Base-by-base conservation (phyloP, 2,329 filamentous ascomycete genomes). In the Neonectria coccinea region DNA sequence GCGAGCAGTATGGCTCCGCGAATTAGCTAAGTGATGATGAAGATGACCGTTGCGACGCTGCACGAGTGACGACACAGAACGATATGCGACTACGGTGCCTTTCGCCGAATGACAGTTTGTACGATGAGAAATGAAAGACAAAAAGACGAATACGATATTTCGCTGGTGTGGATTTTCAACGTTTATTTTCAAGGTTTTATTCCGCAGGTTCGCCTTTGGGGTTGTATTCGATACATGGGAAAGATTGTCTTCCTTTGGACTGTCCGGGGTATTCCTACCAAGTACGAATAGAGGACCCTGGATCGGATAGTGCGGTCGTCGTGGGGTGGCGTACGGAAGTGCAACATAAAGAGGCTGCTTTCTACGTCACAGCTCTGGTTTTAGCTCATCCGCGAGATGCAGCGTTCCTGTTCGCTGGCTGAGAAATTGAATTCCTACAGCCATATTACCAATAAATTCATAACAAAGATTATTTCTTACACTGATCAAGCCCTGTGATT, bases 11-110 rank as follows among this genome's bases (percentile, higher is more conserved):
- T 54, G 4, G 33, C 14, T 39, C 31, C 16, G 47, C 6, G 41
- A 31, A 48, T 58, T 58, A 22, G 53, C 56, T 59, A 56, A 55
- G 27, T 36, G 45, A 36, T n/a, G 36, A n/a, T 53, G 22, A 42
- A 18, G 36, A 45, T 16, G 20, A 36, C n/a, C 14, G 44, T 33
- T 50, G 42, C 36, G 50, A 55, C 31, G 60, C 20, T 59, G 33
- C 50, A 53, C 14, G 25, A 12, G 20, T 27, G 16, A 62, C 20
- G 41, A 31, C 25, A 36, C 31, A 33, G 50, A 36, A 36, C 14
- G 31, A 12, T 11, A 18, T 42, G 41, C 31, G 25, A 20, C 20
- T 39, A 39, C n/a, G 39, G 44, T 47, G 18, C 14, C 22, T 50
- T 18, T 50, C 27, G 47, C 47, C 27, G 47, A 31, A 31, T 50